These are phyloP conservation scores for Sugiyamaella xylanicola DNA, from an alignment of 1,139 yeast genomes.

Conservation along the genomic window DNA sequence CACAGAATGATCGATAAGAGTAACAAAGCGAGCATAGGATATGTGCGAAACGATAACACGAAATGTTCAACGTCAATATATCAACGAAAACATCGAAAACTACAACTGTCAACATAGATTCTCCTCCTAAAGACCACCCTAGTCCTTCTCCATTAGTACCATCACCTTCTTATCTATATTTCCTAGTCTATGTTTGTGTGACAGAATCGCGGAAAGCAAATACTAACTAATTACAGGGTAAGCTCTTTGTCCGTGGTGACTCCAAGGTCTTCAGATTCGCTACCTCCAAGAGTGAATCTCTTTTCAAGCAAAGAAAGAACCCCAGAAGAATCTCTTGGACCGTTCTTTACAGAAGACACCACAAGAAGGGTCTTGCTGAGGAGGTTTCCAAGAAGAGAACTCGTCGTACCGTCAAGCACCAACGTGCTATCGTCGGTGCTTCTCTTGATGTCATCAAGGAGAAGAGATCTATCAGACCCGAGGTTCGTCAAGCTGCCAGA, in stretches of 20 bases:
- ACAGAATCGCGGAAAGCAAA: too few relatives aligned
- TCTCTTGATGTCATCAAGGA: slow-evolving; percentile 97
- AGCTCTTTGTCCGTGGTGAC: slow-evolving; percentile 99
- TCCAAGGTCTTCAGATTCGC: slow-evolving; percentile 99
- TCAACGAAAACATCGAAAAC: too few relatives aligned
- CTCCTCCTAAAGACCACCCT: too few relatives aligned
- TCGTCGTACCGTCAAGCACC: slow-evolving; percentile 97
- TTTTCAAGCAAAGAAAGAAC: slow-evolving; percentile 99
- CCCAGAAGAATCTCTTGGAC: slow-evolving; percentile 99
- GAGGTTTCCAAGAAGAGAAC: slow-evolving; percentile 96
- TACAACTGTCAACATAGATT: too few relatives aligned
- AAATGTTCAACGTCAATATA: too few relatives aligned
- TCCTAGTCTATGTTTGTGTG: too few relatives aligned
- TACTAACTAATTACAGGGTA: slow-evolving; percentile 54
- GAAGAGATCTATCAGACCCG: slow-evolving; percentile 95
- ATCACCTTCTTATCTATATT: too few relatives aligned
- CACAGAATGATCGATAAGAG: too few relatives aligned
- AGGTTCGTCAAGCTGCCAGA: slow-evolving; percentile 97
- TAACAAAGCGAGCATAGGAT: too few relatives aligned
- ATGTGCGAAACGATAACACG: too few relatives aligned
- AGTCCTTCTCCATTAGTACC: too few relatives aligned
- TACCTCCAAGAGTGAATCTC: slow-evolving; percentile 95
- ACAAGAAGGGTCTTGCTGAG: slow-evolving; percentile 99
- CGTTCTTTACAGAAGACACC: slow-evolving; percentile 98
- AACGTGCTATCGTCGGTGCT: slow-evolving; percentile 99